A percentile compares a stretch with the other conserved stretches of the same genome.
Evolutionary conservation across 1,284 basidiomycete species (phyloP).

Genomic region (Abortiporus biennis): DNA sequence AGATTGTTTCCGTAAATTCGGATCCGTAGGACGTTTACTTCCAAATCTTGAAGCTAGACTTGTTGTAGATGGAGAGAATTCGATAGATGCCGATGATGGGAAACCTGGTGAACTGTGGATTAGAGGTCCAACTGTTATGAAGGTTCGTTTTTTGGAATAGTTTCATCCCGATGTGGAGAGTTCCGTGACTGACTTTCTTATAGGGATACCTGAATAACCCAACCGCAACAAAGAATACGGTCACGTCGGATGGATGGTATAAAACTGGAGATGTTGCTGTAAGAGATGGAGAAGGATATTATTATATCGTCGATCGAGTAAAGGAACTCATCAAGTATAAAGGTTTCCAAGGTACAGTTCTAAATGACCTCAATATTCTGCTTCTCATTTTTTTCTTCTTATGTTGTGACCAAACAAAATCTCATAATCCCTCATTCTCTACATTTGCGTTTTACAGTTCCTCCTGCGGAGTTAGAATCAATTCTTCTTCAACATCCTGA

Average conservation of each 20-base stretch:
- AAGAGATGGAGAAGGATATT: conserved; percentile 27
- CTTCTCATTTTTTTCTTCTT: too few species aligned
- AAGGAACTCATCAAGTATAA: conserved; percentile 39
- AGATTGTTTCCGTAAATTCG: conserved; percentile 9
- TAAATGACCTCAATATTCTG: too few species aligned
- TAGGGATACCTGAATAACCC: conserved; percentile 13
- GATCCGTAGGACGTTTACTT: conserved; percentile 35
- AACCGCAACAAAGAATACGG: conserved; percentile 9
- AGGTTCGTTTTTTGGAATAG: conserved; percentile 7
- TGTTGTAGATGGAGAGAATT: conserved; percentile 31
- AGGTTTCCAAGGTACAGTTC: conserved; percentile 8
- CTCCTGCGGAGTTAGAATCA: conserved; percentile 79
- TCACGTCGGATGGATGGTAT: conserved; percentile 29
- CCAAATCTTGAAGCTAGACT: conserved; percentile 43
- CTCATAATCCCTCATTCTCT: too few species aligned
- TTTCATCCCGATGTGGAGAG: neutral
- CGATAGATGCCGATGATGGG: conserved; percentile 15
- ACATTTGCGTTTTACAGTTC: conserved; percentile 42
- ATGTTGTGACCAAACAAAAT: too few species aligned
- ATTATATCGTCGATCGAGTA: conserved; percentile 20
- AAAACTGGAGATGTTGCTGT: conserved; percentile 37
- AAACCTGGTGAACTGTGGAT: conserved; percentile 14
- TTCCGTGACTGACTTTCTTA: neutral
- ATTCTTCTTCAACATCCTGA: conserved; percentile 68
- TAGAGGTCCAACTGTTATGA: conserved; percentile 13